Conservation (phyloP, 148 eudicot genomes). For the Polygonum maritimum region DNA sequence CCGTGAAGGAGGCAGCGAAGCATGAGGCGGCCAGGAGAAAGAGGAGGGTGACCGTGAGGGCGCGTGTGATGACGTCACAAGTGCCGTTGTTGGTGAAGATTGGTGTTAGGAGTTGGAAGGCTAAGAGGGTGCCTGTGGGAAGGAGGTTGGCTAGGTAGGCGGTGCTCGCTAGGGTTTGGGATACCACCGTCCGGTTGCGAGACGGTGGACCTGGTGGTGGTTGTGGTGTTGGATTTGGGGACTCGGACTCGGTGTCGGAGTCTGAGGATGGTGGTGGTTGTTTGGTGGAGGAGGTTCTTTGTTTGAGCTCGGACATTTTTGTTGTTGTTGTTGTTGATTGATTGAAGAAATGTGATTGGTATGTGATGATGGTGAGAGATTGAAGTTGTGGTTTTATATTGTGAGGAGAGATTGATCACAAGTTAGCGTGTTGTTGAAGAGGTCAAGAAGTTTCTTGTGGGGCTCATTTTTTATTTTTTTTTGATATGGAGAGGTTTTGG, state of each 20-base stretch:
- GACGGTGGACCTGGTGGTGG: not conserved
- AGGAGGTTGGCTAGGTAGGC: constrained; percentile 58
- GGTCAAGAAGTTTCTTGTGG: constrained; percentile 5
- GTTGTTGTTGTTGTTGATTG: not conserved
- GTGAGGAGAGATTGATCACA: not conserved
- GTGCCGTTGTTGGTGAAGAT: constrained; percentile 57
- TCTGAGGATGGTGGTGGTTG: constrained; percentile 5
- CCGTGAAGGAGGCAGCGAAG: constrained; percentile 55
- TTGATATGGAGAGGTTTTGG: too few species aligned
- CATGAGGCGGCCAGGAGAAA: constrained; percentile 32
- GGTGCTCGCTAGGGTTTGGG: constrained; percentile 39
- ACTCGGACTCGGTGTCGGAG: not conserved
- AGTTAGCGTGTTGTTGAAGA: not conserved
- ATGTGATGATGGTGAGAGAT: not conserved
- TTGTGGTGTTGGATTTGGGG: not conserved
- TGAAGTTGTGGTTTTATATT: not conserved
- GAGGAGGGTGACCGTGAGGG: constrained; percentile 38
- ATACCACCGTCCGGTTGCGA: constrained; percentile 15
- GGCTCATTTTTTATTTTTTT: too few species aligned
- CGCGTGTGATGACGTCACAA: constrained; percentile 41
- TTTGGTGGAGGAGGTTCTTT: constrained; percentile 8
- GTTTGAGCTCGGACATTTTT: constrained; percentile 10
- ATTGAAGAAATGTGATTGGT: not conserved
- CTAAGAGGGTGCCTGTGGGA: constrained; percentile 63
- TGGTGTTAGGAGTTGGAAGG: constrained; percentile 62